Percentiles rank a stretch among this genome's conserved stretches.
phyloP scores from a whole-genome alignment of 169 alveolate genomes.

The Hammondia hammondi region DNA sequence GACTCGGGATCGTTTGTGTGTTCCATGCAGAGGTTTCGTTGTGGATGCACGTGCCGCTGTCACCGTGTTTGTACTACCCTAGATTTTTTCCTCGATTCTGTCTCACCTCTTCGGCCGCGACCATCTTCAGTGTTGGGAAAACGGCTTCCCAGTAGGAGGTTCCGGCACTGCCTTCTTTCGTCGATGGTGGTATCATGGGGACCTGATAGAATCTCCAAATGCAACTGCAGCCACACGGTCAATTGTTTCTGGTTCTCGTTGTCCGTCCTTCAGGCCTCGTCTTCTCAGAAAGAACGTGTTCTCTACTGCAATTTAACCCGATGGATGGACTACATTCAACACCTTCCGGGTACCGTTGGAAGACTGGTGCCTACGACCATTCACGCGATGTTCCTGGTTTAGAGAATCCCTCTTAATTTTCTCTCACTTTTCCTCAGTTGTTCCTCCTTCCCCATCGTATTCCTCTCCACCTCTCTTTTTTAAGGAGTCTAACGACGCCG shows the following conservation, averaged over 20 bases:
- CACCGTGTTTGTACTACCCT: too few species aligned
- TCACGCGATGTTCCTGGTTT: background rate
- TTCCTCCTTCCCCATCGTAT: background rate
- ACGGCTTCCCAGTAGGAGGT: too few species aligned
- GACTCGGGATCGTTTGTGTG: too few species aligned
- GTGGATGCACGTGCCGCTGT: too few species aligned
- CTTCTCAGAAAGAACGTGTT: constrained; percentile 14
- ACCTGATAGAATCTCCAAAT: too few species aligned
- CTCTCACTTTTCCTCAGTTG: background rate
- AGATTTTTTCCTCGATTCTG: too few species aligned
- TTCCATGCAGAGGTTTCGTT: too few species aligned
- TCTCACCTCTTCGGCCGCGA: too few species aligned
- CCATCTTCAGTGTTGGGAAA: too few species aligned
- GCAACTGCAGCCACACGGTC: too few species aligned
- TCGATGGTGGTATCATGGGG: too few species aligned
- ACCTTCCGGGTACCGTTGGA: constrained; percentile 25
- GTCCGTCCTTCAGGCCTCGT: background rate
- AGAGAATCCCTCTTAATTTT: background rate
- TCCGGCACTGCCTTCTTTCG: too few species aligned
- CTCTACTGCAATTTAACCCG: constrained; percentile 41
- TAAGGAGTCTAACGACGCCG: background rate
- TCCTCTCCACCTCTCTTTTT: background rate
- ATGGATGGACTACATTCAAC: constrained; percentile 49
- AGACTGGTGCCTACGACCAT: background rate
- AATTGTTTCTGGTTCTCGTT: background rate